Percentiles rank a stretch among this genome's conserved stretches.
These are phyloP conservation scores for Sarcodon sp. DNA, from an alignment of 768 basidiomycete genomes.

Conservation along the genomic window DNA sequence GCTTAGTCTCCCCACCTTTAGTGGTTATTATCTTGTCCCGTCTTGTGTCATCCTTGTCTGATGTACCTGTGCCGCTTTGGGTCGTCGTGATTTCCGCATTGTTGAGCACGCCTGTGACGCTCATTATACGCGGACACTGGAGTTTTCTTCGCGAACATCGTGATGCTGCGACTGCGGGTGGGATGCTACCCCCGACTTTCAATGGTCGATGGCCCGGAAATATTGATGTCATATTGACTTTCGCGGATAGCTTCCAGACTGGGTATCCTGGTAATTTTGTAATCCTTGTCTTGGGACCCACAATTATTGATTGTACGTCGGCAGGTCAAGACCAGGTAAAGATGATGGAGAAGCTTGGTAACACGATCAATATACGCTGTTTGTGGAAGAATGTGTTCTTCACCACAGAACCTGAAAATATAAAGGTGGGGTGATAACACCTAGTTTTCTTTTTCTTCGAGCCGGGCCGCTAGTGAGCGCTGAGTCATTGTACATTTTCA, in stretches of 20 bases:
- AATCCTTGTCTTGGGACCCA: not conserved
- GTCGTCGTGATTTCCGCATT: no score
- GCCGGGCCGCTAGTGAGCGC: not conserved
- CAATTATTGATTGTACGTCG: not conserved
- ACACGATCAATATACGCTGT: not conserved
- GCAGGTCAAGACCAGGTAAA: not conserved
- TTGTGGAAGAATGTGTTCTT: not conserved
- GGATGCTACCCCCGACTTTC: not conserved
- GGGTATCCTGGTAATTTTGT: not conserved
- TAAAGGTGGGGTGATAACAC: constrained; percentile 18
- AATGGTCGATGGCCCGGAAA: not conserved
- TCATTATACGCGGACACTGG: no score
- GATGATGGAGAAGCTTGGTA: not conserved
- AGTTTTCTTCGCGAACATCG: no score
- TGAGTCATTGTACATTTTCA: not conserved
- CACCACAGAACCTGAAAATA: constrained; percentile 31
- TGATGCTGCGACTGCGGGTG: not conserved
- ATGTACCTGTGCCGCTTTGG: no score
- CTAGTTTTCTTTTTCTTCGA: not conserved
- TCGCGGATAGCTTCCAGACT: not conserved
- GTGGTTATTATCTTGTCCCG: no score
- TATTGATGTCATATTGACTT: not conserved
- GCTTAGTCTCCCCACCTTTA: no score
- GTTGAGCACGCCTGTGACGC: no score
- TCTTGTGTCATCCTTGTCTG: no score